Conservation (phyloP, 2,329 filamentous ascomycete genomes). For the Nigrospora oryzae region DNA sequence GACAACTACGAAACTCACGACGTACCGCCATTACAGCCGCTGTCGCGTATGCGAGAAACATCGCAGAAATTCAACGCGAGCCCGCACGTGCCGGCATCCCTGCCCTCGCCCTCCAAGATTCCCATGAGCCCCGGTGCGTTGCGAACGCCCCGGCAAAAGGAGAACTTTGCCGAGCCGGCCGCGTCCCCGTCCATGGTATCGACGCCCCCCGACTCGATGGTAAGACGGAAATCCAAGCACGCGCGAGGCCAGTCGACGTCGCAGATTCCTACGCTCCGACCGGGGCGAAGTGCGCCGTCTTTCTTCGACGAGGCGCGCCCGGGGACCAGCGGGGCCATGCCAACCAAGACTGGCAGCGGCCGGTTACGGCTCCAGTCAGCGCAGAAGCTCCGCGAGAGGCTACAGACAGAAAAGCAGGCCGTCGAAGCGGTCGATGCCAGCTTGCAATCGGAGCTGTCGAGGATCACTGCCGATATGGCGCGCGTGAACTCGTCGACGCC, state of each 20-base stretch:
- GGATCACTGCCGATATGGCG: slow-evolving; percentile 74
- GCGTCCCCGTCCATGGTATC: slow-evolving; percentile 9
- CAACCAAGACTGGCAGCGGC: slow-evolving; percentile 30
- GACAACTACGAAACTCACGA: no score
- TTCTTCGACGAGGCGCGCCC: slow-evolving; percentile 3
- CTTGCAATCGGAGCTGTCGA: slow-evolving; percentile 67
- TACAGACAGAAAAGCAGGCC: slow-evolving; percentile 72
- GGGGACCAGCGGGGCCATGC: slow-evolving; percentile 18
- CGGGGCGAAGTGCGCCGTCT: slow-evolving; percentile 10
- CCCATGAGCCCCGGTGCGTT: slow-evolving; percentile 38
- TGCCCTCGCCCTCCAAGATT: slow-evolving; percentile 37
- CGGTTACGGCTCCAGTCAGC: slow-evolving; percentile 63
- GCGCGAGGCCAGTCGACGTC: slow-evolving; percentile 43
- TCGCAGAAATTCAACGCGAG: slow-evolving; percentile 50
- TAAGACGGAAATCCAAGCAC: slow-evolving; percentile 22
- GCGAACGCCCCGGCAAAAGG: slow-evolving; percentile 39
- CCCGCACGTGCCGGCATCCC: slow-evolving; percentile 24
- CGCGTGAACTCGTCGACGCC: slow-evolving; percentile 35
- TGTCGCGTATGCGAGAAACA: slow-evolving; percentile 44
- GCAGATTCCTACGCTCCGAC: slow-evolving; percentile 42
- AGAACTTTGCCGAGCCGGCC: slow-evolving; percentile 26
- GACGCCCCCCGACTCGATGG: slow-evolving; percentile 8
- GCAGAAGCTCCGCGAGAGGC: slow-evolving; percentile 73
- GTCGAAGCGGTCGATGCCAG: slow-evolving; percentile 62
- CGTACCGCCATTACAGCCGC: slow-evolving; percentile 29